Evolutionary conservation across 768 basidiomycete species (phyloP).

Genomic region (Boletus fagicola): DNA sequence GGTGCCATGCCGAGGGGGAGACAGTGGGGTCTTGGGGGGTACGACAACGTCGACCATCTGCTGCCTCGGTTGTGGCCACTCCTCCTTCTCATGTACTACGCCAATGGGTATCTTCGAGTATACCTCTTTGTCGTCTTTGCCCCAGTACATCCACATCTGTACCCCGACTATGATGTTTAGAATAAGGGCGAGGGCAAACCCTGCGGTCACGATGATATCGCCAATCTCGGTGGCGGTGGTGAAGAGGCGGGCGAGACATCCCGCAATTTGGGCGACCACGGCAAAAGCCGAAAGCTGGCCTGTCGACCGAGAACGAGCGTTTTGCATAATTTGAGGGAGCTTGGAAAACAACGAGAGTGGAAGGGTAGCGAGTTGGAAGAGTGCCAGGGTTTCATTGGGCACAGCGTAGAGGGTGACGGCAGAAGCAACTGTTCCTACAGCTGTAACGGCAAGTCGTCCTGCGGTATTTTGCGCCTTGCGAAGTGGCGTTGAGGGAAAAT

Average conservation of each 20-base stretch:
- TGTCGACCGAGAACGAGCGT: conserved; percentile 70
- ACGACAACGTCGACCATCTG: conserved; percentile 44
- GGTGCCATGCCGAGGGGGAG: conserved; percentile 40
- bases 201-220: conserved; percentile 75
- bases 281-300: conserved; percentile 95
- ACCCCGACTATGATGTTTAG: conserved; percentile 81
- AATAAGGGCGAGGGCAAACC: conserved; percentile 78
- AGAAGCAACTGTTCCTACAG: conserved; percentile 34
- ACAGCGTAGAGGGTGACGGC: conserved; percentile 45
- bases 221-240: conserved; percentile 90
- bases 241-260: conserved; percentile 90
- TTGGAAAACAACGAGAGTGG: conserved; percentile 92
- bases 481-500: conserved; percentile 44
- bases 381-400: conserved; percentile 51
- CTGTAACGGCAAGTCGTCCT: conserved; percentile 32
- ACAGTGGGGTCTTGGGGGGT: conserved; percentile 40
- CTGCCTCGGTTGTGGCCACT: conserved; percentile 25
- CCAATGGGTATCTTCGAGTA: conserved; percentile 19
- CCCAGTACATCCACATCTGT: conserved; percentile 88
- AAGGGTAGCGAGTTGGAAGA: conserved; percentile 82
- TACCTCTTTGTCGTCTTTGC: conserved; percentile 42
- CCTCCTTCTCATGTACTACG: conserved; percentile 29
- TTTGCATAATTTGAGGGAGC: conserved; percentile 88
- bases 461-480: conserved; percentile 27
- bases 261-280: conserved; percentile 81